A percentile compares a stretch with the other conserved stretches of the same genome.
Evolutionary conservation across 768 basidiomycete genomes (phyloP).

Genomic region (Coprinellus micaceus): DNA sequence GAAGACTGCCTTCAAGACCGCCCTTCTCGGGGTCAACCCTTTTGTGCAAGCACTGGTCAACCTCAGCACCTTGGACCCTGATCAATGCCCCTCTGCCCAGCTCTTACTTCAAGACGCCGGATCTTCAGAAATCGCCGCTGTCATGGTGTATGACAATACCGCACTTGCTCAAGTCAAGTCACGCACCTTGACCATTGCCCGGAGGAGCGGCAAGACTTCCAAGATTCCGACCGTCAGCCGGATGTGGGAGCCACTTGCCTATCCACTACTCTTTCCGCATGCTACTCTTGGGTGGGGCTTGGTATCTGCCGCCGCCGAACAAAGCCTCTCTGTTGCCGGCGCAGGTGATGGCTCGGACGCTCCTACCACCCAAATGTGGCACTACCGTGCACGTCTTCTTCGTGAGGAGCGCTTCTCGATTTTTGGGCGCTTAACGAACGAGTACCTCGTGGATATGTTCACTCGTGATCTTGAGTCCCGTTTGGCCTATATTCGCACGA

Average conservation of each 20-base stretch:
- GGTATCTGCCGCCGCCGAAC: not conserved
- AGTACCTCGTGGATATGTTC: conserved; percentile 40
- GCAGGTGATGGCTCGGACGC: too few relatives aligned
- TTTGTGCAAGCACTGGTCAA: conserved; percentile 9
- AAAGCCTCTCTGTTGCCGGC: too few relatives aligned
- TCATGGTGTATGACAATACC: conserved; percentile 18
- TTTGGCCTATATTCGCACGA: conserved; percentile 29
- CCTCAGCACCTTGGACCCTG: not conserved
- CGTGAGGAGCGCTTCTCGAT: conserved; percentile 27
- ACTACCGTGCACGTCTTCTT: conserved; percentile 30
- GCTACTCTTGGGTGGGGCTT: conserved; percentile 33
- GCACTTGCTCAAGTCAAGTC: conserved; percentile 11
- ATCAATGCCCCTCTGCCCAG: not conserved
- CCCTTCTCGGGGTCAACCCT: conserved; percentile 15
- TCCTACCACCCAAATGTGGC: conserved; percentile 34
- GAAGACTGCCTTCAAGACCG: conserved; percentile 8
- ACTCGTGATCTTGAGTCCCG: conserved; percentile 28
- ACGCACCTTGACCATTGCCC: conserved; percentile 16
- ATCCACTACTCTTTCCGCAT: conserved; percentile 35
- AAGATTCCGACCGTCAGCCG: conserved; percentile 25
- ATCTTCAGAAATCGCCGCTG: conserved; percentile 23
- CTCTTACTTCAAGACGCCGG: conserved; percentile 20
- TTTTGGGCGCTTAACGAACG: conserved; percentile 30
- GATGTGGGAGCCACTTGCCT: conserved; percentile 34
- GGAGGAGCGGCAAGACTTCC: not conserved